A percentile compares a stretch with the other conserved stretches of the same genome.
Conservation (phyloP, 176 grass and related monocot genomes). For the Oryza punctata region DNA sequence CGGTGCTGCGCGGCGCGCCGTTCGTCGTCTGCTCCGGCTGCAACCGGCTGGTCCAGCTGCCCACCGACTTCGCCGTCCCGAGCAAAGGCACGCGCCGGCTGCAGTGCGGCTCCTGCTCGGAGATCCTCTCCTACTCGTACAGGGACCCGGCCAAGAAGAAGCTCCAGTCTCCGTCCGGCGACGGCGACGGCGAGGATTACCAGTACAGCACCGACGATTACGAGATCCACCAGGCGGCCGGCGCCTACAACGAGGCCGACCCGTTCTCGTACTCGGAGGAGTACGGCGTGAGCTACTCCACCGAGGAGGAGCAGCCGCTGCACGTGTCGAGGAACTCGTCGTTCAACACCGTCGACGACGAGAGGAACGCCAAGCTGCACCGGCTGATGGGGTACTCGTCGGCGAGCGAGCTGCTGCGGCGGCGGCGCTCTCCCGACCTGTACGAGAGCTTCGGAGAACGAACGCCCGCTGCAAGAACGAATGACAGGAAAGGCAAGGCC, state of each 20-base stretch:
- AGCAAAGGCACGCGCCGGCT: conserved; percentile 57
- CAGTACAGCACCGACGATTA: conserved; percentile 43
- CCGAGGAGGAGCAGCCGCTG: conserved; percentile 53
- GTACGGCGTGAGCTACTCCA: conserved; percentile 52
- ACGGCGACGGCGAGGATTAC: neutral
- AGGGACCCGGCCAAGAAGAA: conserved; percentile 43
- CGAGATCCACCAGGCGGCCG: conserved; percentile 20
- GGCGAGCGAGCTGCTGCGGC: conserved; percentile 51
- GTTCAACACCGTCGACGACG: conserved; percentile 45
- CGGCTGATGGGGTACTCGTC: conserved; percentile 84
- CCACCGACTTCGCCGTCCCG: conserved; percentile 55
- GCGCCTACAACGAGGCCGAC: conserved; percentile 11
- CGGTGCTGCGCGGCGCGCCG: conserved; percentile 73
- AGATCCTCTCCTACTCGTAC: conserved; percentile 73
- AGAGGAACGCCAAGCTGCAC: conserved; percentile 50
- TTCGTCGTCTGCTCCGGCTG: conserved; percentile 86
- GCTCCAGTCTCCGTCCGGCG: conserved; percentile 33
- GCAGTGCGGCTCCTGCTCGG: conserved; percentile 70
- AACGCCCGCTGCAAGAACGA: neutral
- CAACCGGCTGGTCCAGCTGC: conserved; percentile 63
- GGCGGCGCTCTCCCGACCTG: conserved; percentile 30
- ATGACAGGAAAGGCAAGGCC: conserved; percentile 48
- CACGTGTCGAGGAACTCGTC: conserved; percentile 76
- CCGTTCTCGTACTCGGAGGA: conserved; percentile 71
- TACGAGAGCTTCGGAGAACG: conserved; percentile 49